These are phyloP conservation scores for Nyctanthes arbortristis DNA, from an alignment of 257 asterid species.

Conservation along the genomic window DNA sequence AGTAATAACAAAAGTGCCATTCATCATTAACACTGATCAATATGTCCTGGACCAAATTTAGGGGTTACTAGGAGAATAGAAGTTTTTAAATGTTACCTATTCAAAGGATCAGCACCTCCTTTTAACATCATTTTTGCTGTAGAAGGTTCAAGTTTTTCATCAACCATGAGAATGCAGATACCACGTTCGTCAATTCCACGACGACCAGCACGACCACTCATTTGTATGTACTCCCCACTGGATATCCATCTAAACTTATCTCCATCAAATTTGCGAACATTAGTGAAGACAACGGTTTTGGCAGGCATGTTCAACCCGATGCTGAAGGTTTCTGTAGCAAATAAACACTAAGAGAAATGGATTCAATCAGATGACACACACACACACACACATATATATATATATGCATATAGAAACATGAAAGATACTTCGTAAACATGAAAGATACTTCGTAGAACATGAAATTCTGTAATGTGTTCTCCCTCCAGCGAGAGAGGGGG, in stretches of 20 bases:
- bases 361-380: constrained; percentile 21
- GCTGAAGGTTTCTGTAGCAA: constrained; percentile 99
- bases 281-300: constrained; percentile 94
- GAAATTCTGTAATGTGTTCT: not conserved
- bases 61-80: constrained; percentile 12
- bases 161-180: constrained; percentile 98
- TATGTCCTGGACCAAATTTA: constrained; percentile 16
- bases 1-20: no score
- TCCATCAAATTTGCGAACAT: constrained; percentile 97
- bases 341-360: constrained; percentile 71
- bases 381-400: not conserved
- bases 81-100: constrained; percentile 57
- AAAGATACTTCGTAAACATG: not conserved
- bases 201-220: constrained; percentile 99
- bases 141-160: constrained; percentile 94
- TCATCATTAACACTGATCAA: constrained; percentile 2
- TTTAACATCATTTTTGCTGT: constrained; percentile 86
- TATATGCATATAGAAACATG: no score
- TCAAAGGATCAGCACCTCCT: constrained; percentile 94
- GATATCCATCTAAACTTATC: constrained; percentile 96
- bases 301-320: constrained; percentile 99
- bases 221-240: constrained; percentile 97
- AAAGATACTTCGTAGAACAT: constrained; percentile 1
- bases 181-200: constrained; percentile 99
- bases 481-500: constrained; percentile 6